Percentiles rank a stretch among this genome's conserved stretches.
Evolutionary conservation across 225 moss, liverwort and hornwort species (phyloP).

Genomic region (Antitrichia curtipendula): DNA sequence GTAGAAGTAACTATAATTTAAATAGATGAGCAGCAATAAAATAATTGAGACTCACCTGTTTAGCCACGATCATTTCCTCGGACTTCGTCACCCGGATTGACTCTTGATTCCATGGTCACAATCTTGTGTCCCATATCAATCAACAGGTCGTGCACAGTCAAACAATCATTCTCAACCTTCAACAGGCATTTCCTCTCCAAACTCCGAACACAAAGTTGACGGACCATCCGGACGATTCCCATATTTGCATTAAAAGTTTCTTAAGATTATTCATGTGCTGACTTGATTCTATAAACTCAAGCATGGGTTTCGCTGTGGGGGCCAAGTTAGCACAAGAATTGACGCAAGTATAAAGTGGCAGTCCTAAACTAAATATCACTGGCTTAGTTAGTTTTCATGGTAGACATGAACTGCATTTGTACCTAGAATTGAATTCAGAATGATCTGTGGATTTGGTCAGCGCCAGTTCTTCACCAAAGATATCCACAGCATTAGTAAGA

Average conservation of each 20-base stretch:
- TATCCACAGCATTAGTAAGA: too few relatives aligned
- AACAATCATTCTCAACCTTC: too few relatives aligned
- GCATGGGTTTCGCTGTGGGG: background rate
- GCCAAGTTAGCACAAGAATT: background rate
- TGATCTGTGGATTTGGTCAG: background rate
- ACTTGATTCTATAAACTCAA: background rate
- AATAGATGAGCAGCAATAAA: background rate
- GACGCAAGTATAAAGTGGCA: background rate
- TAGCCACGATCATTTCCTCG: too few relatives aligned
- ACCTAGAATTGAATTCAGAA: background rate
- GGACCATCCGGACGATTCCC: too few relatives aligned
- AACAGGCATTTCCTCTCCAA: too few relatives aligned
- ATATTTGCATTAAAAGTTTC: too few relatives aligned
- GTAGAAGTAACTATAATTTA: background rate
- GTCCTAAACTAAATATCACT: background rate
- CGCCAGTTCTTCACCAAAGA: too few relatives aligned
- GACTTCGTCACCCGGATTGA: too few relatives aligned
- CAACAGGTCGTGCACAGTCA: too few relatives aligned
- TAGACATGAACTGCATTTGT: background rate
- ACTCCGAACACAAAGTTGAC: too few relatives aligned
- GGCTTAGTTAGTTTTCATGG: background rate
- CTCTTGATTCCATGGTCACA: too few relatives aligned
- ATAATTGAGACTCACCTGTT: background rate
- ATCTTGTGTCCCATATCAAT: too few relatives aligned
- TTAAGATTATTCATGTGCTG: background rate